These are phyloP conservation scores for Dentipellis sp. DNA, from an alignment of 768 basidiomycete species.

Conservation along the genomic window DNA sequence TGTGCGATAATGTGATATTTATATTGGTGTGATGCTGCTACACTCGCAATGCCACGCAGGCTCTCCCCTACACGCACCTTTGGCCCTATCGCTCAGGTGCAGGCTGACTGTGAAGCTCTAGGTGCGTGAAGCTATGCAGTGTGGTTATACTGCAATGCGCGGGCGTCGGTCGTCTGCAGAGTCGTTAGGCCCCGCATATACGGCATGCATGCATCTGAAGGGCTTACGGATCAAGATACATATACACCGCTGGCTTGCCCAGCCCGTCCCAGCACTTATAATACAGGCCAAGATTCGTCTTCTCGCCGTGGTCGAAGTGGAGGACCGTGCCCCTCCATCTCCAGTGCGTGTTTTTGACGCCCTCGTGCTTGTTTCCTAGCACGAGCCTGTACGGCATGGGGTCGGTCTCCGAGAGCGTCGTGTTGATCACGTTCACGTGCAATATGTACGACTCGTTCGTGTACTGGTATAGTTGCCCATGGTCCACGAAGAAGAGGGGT, in stretches of 20 bases:
- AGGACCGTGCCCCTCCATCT: conserved; percentile 48
- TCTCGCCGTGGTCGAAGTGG: conserved; percentile 32
- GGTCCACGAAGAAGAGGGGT: conserved; percentile 45
- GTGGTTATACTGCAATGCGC: conserved; percentile 32
- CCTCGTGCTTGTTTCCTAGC: conserved; percentile 28
- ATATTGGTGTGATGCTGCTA: conserved; percentile 14
- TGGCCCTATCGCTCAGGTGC: not conserved
- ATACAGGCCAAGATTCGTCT: conserved; percentile 35
- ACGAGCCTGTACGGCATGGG: conserved; percentile 37
- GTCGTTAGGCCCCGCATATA: not conserved
- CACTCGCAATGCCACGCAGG: not conserved
- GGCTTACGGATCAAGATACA: conserved; percentile 38
- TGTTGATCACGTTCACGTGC: conserved; percentile 45
- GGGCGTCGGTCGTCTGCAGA: conserved; percentile 26
- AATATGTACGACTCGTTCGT: conserved; percentile 48
- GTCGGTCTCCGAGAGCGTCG: conserved; percentile 30
- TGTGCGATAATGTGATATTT: conserved; percentile 1
- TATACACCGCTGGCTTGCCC: conserved; percentile 35
- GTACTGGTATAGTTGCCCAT: conserved; percentile 41
- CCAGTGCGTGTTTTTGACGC: conserved; percentile 39
- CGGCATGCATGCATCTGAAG: too few species aligned
- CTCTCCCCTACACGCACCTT: not conserved
- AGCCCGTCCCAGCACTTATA: conserved; percentile 28
- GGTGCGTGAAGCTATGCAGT: conserved; percentile 31
- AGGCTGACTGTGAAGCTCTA: conserved; percentile 12